A percentile compares a stretch with the other conserved stretches of the same genome.
Evolutionary conservation across 2,329 filamentous ascomycete species (phyloP).

Genomic region (Xylaria sp.): DNA sequence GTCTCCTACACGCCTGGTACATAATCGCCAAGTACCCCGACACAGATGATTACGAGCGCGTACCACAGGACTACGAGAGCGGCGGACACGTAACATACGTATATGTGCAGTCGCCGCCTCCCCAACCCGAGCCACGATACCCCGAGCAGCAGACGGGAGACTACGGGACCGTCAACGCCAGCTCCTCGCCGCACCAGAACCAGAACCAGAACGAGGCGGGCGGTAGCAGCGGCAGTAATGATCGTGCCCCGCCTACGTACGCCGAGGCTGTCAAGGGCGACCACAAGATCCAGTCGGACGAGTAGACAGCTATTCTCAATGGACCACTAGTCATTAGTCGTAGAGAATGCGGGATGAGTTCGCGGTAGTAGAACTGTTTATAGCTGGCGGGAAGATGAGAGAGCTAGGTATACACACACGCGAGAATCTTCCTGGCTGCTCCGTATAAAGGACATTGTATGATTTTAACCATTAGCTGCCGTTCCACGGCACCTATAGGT

Average conservation of each 20-base stretch:
- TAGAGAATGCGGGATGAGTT: background rate
- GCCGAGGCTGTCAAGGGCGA: conserved; percentile 90
- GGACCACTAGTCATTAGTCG: background rate
- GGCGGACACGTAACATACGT: conserved; percentile 75
- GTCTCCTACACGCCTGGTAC: conserved; percentile 96
- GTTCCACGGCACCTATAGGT: background rate
- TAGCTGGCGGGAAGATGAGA: background rate
- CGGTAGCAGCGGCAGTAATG: conserved; percentile 39
- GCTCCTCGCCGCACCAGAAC: conserved; percentile 36
- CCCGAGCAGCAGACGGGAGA: conserved; percentile 52
- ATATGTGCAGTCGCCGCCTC: conserved; percentile 64
- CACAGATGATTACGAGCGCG: conserved; percentile 74
- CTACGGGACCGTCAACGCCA: conserved; percentile 58
- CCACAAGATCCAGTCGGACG: conserved; percentile 83
- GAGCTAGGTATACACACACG: background rate
- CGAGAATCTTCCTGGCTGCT: background rate
- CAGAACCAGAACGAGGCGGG: conserved; percentile 7
- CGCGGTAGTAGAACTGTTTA: background rate
- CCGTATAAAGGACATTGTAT: conserved; percentile 15
- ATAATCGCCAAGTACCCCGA: conserved; percentile 94
- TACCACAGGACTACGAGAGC: conserved; percentile 65
- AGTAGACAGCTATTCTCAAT: conserved; percentile 52
- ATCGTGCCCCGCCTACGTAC: conserved; percentile 79
- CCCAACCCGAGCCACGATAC: conserved; percentile 48
- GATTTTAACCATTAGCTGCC: background rate